Conservation (phyloP, 2,329 filamentous ascomycete species). For the Aschersonia sp. region DNA sequence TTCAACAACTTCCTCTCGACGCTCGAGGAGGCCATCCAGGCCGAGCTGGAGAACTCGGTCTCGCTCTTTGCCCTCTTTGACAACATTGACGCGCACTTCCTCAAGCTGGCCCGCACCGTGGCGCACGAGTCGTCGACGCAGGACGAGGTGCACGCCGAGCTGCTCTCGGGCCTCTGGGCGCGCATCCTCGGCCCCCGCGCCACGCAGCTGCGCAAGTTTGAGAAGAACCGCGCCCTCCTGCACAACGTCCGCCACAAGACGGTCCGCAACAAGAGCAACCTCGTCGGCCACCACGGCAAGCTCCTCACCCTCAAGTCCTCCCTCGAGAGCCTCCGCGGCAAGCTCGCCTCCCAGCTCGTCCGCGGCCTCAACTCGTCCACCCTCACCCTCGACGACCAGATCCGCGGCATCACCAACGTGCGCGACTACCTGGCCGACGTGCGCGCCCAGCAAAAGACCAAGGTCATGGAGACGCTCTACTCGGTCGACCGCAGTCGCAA, state of each 20-base stretch:
- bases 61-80: constrained; percentile 83
- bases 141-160: constrained; percentile 65
- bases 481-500: constrained; percentile 6
- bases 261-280: constrained; percentile 71
- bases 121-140: constrained; percentile 72
- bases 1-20: constrained; percentile 74
- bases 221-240: constrained; percentile 74
- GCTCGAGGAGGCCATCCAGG: constrained; percentile 77
- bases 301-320: constrained; percentile 74
- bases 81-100: constrained; percentile 77
- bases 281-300: constrained; percentile 76
- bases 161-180: constrained; percentile 76
- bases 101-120: constrained; percentile 73
- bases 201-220: constrained; percentile 69
- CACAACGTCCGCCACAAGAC: constrained; percentile 68
- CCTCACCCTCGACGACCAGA: constrained; percentile 70
- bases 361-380: constrained; percentile 53
- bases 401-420: constrained; percentile 66
- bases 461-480: constrained; percentile 60
- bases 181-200: constrained; percentile 67
- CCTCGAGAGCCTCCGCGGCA: constrained; percentile 69
- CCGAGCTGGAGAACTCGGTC: constrained; percentile 67
- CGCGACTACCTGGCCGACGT: constrained; percentile 64
- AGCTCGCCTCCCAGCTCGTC: constrained; percentile 73
- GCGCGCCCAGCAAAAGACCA: constrained; percentile 66